Base-by-base conservation (phyloP, 2,329 filamentous ascomycete genomes). In the Penicillium sp. region DNA sequence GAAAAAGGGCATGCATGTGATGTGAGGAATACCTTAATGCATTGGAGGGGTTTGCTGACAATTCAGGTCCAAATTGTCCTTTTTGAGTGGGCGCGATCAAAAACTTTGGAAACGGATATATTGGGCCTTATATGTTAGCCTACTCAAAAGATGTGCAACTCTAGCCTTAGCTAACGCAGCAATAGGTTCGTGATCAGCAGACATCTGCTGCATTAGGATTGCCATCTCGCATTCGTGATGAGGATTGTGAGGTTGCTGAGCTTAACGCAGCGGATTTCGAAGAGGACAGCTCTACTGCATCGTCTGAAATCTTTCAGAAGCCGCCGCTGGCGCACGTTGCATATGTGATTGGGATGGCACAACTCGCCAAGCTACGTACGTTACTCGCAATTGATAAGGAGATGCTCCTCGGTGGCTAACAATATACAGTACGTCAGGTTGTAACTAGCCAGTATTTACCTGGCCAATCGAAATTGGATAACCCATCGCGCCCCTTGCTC, bases 51-150 rank as follows among this genome's bases (percentile, higher is more conserved):
- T 18, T 24, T 7, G 13, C 44, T 57, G 18, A 54, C 16, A 8
- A 20, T 7, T 1, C 28, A 66, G 62, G 56, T 66, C 64, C 0
- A 65, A 67, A 42, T 46, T 67, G 22, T 55, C 59, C 1, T 61
- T 63, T 37, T 46, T 59, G 8, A 60, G 66, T 14, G 47, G 56
- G 3, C 59, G 57, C n/a, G 50, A 65, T 3, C 62, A 63, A n/a
- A 63, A 63, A 47, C 51, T 77, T 27, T 70, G 74, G 54, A 70
- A 73, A 46, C 59, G 76, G 4, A 71, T 79, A 6, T 79, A 76
- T 75, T 79, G 77, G 77, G 74, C 75, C 5, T 69, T 78, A 6
- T 78, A 79, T 8, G 24, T 44, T 3, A 20, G 67, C 22, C 38
- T 28, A 38, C 34, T 35, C 16, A 23, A 11, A 22, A 18, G 24